Base-by-base conservation (phyloP, 805 yeast species). In the Schizosaccharomyces japonicus region DNA sequence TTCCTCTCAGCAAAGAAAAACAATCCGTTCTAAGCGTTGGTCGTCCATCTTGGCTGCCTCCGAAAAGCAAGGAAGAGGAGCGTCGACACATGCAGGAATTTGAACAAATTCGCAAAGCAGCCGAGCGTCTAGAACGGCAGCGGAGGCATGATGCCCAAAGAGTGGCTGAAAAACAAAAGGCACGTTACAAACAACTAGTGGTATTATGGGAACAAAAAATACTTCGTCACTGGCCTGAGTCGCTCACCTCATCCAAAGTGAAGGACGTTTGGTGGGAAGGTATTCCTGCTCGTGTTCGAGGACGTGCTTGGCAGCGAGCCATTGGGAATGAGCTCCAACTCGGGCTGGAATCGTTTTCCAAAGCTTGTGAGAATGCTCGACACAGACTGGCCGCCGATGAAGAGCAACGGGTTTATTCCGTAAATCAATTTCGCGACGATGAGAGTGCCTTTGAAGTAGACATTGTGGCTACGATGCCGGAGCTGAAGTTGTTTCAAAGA, bases 31-130 rank as follows among this genome's bases (percentile, higher is more conserved):
- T 42, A 5, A 23, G 30, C 5, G 23, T 27, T n/a, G 33, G 33
- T 6, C 28, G 46, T 11, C 46, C 46, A 25, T 27, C 46, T 27
- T 42, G 46, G 46, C 33, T 42, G 21, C 46, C 46, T 15, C 46
- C 46, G 7, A 42, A 42, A 15, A 23, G 30, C 3, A 27, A 29
- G 10, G 46, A 15, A 13, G 46, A 42, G 27, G 46, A 42, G 27
- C 19, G 25, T 28, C 17, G 13, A 17, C 46, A 42, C 25, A n/a
- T 42, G 13, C 31, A 28, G n/a, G 46, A 42, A 17, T 42, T 28
- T 42, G 33, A 42, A 42, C 31, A 42, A 29, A 42, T 42, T 2
- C 19, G 21, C 17, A 27, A 5, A 29, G 3, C 46, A 8, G 42
- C 42, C 23, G 5, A 19, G 23, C 17, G 23, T 11, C n/a, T 19